These are phyloP conservation scores for Moesziomyces sp. DNA, from an alignment of 1,284 basidiomycete genomes.

Conservation along the genomic window DNA sequence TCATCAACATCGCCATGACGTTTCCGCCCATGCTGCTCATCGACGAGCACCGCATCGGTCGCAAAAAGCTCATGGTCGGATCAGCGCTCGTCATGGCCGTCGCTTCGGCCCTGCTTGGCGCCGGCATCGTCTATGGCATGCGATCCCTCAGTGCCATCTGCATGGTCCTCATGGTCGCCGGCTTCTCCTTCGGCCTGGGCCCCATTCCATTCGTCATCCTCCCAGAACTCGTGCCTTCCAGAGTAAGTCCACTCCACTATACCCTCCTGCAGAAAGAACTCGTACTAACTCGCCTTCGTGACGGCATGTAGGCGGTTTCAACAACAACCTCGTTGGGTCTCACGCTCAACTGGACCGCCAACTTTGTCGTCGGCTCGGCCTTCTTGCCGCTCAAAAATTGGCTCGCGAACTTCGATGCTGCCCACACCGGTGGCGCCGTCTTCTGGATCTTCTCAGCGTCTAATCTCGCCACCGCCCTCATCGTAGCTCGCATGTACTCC, in stretches of 20 bases:
- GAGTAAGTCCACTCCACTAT: conserved; percentile 14
- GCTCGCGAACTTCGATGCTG: conserved; percentile 69
- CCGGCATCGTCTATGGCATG: conserved; percentile 73
- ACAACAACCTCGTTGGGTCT: conserved; percentile 84
- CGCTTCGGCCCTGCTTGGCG: conserved; percentile 77
- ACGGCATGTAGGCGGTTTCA: conserved; percentile 76
- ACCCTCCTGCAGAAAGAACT: too few species aligned
- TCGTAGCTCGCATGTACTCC: conserved; percentile 44
- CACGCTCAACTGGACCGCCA: conserved; percentile 85
- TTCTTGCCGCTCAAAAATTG: conserved; percentile 84
- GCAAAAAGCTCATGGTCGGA: conserved; percentile 68
- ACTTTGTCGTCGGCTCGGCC: conserved; percentile 81
- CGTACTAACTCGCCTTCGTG: neutral
- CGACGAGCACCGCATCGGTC: conserved; percentile 71
- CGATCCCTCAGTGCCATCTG: conserved; percentile 76
- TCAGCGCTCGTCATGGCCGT: conserved; percentile 74
- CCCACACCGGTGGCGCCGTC: conserved; percentile 55
- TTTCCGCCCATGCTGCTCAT: conserved; percentile 85
- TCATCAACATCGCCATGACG: conserved; percentile 79
- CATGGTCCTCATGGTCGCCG: conserved; percentile 86
- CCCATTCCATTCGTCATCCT: conserved; percentile 91
- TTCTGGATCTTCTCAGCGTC: conserved; percentile 53
- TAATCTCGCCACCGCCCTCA: conserved; percentile 45
- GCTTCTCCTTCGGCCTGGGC: conserved; percentile 88
- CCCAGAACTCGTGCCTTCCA: conserved; percentile 82